A percentile compares a stretch with the other conserved stretches of the same genome.
Conservation (phyloP, 768 basidiomycete species). For the Kwoniella newhampshirensis region DNA sequence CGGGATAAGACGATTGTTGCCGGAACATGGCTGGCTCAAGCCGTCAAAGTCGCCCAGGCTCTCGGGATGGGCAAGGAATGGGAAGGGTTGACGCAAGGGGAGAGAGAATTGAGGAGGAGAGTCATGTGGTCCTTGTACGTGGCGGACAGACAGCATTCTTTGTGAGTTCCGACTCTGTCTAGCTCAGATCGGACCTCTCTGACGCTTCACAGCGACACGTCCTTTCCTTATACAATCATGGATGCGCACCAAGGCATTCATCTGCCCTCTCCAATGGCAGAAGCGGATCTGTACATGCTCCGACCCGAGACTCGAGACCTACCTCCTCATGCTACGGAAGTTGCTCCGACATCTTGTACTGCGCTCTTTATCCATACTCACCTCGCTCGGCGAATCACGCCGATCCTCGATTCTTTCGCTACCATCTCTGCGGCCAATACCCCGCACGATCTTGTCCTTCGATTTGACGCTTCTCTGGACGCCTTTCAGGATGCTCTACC, state of each 20-base stretch:
- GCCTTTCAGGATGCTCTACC: slow-evolving; percentile 43
- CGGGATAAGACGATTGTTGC: slow-evolving; percentile 26
- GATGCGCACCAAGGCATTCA: slow-evolving; percentile 42
- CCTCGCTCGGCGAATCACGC: slow-evolving; percentile 37
- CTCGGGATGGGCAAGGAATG: slow-evolving; percentile 42
- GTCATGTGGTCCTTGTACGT: slow-evolving; percentile 45
- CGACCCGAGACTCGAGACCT: slow-evolving; percentile 24
- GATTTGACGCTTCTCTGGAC: slow-evolving; percentile 39
- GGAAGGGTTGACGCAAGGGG: slow-evolving; percentile 40
- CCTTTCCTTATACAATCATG: slow-evolving; percentile 43
- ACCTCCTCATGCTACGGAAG: slow-evolving; percentile 33
- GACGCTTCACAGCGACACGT: slow-evolving; percentile 21
- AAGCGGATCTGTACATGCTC: slow-evolving; percentile 35
- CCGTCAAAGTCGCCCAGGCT: slow-evolving; percentile 41
- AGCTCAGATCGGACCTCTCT: background rate
- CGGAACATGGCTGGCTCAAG: slow-evolving; percentile 38
- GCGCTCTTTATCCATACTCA: slow-evolving; percentile 43
- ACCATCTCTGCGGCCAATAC: slow-evolving; percentile 35
- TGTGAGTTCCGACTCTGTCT: slow-evolving; percentile 25
- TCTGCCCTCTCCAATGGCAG: slow-evolving; percentile 39
- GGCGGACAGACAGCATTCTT: slow-evolving; percentile 41
- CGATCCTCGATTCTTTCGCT: slow-evolving; percentile 42
- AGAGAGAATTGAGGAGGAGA: slow-evolving; percentile 40
- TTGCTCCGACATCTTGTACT: slow-evolving; percentile 35
- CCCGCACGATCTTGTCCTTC: slow-evolving; percentile 34